Base-by-base conservation (phyloP, 768 basidiomycete genomes). In the Aureoboletus auriporus region DNA sequence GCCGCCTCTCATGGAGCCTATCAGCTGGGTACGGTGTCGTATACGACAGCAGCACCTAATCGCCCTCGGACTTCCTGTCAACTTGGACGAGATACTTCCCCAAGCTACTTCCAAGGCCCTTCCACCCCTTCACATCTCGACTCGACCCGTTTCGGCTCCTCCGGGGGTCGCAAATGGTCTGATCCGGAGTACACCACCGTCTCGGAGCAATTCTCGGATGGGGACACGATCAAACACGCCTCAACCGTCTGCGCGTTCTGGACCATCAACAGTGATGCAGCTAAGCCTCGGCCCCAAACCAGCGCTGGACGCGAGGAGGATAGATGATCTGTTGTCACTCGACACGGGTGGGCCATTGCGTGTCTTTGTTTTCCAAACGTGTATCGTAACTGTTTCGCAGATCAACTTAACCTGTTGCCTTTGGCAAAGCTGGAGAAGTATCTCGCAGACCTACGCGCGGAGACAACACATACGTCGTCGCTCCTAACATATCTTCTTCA, bases 1-100 rank as follows among this genome's bases (percentile, higher is more conserved):
- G 1, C 82, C 86, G 2, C 84, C 89, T 30, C 79, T 84, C 9
- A 84, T 80, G 39, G 83, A 86, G 63, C 85, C 89, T n/a, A 84
- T 92, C 45, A 94, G 90, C 58, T 97, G 94, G 94, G 93, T 84
- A 43, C 84, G 92, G 40, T 95, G 93, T 48, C 81, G 89, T 38
- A 93, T 92, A 63, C 81, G 94, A 47, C 75, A 93, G 41, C 91
- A 93, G 61, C 91, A 96, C 60, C 75, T 97, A 41, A 95, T 95
- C 51, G 71, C 90, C 11, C 80, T 97, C 23, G 94, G 94, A 20
- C 85, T 97, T 39, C 94, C 94, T 4, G 89, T 97, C 44, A 97
- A 97, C 62, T 75, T 97, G 6, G 94, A 97, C 63, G 94, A 97
- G 70, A 83, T 95, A 8, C 71, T 90, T 42, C 87, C 89, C 2